Conservation (phyloP, 1,284 basidiomycete species). For the Sparassis latifolia region DNA sequence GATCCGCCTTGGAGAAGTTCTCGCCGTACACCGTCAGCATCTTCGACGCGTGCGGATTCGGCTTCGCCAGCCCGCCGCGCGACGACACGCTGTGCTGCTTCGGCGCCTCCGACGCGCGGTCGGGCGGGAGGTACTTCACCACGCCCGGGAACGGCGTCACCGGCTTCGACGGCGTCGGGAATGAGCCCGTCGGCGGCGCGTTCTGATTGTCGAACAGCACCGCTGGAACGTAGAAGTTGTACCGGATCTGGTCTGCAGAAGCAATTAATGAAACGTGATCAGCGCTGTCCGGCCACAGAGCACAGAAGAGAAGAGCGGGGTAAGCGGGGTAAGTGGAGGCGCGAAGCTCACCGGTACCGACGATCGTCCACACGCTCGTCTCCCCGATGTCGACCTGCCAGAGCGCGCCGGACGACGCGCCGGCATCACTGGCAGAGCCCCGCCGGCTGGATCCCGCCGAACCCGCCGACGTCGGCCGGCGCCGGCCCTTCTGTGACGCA, state of each 20-base stretch:
- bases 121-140: conserved; percentile 81
- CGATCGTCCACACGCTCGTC: conserved; percentile 90
- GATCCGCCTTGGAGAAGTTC: conserved; percentile 79
- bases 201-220: conserved; percentile 73
- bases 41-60: conserved; percentile 63
- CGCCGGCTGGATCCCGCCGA: conserved; percentile 61
- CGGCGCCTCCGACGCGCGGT: conserved; percentile 68
- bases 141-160: conserved; percentile 83
- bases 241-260: conserved; percentile 69
- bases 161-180: conserved; percentile 73
- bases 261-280: not conserved
- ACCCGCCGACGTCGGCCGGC: conserved; percentile 68
- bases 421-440: conserved; percentile 55
- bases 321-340: not conserved
- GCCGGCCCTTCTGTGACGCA: conserved; percentile 54
- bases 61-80: conserved; percentile 63
- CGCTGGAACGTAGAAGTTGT: conserved; percentile 91
- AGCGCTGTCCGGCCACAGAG: conserved; percentile 1
- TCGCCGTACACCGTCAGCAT: conserved; percentile 87
- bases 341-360: conserved; percentile 66
- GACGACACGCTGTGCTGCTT: conserved; percentile 59
- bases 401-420: conserved; percentile 69
- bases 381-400: conserved; percentile 88
- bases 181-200: conserved; percentile 55
- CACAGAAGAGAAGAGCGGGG: conserved; percentile 1